Evolutionary conservation across 1,139 yeast genomes (phyloP).

Genomic region (Yamadazyma trypodendri): DNA sequence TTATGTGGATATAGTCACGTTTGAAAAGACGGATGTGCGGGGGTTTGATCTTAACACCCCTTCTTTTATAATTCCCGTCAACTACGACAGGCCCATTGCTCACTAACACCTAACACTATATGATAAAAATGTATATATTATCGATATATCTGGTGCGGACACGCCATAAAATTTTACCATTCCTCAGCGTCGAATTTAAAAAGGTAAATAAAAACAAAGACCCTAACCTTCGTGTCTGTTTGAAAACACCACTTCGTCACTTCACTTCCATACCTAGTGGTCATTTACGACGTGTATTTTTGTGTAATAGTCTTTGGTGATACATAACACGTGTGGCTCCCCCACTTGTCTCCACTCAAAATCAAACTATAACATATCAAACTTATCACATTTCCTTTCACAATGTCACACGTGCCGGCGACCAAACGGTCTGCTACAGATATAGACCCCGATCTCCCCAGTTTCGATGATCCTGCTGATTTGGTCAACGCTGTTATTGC

Average conservation of each 20-base stretch:
- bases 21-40: slow-evolving; percentile 64
- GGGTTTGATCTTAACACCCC: slow-evolving; percentile 50
- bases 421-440: slow-evolving; percentile 26
- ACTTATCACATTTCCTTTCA: neutral
- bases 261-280: neutral
- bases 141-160: neutral
- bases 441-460: slow-evolving; percentile 20
- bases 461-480: slow-evolving; percentile 48
- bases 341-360: neutral
- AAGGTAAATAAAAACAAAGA: slow-evolving; percentile 4
- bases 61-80: slow-evolving; percentile 46
- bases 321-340: neutral
- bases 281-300: neutral
- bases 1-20: slow-evolving; percentile 63
- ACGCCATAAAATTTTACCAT: neutral
- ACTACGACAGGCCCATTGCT: slow-evolving; percentile 24
- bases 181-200: slow-evolving; percentile 2
- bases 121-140: too few relatives aligned
- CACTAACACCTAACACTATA: too few relatives aligned
- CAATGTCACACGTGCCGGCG: slow-evolving; percentile 24
- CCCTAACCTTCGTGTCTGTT: slow-evolving; percentile 1
- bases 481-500: slow-evolving; percentile 53
- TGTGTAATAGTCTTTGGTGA: too few relatives aligned
- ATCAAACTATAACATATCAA: neutral
- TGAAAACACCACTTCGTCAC: neutral